A percentile compares a stretch with the other conserved stretches of the same genome.
Conservation (phyloP, 2,329 filamentous ascomycete species). For the Diaporthe nobilis region DNA sequence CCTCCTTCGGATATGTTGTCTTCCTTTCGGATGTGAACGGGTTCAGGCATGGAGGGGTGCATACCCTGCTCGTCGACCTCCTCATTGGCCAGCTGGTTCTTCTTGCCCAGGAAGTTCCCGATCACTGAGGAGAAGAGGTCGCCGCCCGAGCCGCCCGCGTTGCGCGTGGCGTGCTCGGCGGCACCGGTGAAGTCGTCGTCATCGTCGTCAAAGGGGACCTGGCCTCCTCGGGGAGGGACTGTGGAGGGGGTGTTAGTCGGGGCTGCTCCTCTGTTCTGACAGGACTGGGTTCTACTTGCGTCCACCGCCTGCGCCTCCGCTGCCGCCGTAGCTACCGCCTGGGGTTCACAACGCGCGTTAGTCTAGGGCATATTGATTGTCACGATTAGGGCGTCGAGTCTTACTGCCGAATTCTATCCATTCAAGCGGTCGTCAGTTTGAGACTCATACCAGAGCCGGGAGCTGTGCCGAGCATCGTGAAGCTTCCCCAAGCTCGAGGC, state of each 20-base stretch:
- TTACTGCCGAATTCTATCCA: constrained; percentile 40
- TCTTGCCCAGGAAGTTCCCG: constrained; percentile 63
- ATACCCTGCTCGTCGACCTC: constrained; percentile 65
- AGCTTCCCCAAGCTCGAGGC: constrained; percentile 29
- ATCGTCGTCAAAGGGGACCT: constrained; percentile 52
- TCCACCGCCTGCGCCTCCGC: constrained; percentile 14
- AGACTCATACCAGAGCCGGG: not conserved
- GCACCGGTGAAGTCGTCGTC: constrained; percentile 64
- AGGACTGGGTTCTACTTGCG: constrained; percentile 44
- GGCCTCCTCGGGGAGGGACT: constrained; percentile 46
- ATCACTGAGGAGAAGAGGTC: constrained; percentile 66
- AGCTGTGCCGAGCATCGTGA: constrained; percentile 8
- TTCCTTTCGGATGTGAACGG: not conserved
- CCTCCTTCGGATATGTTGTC: not conserved
- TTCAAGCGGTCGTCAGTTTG: not conserved
- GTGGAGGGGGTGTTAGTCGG: constrained; percentile 14
- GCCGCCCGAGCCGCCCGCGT: constrained; percentile 63
- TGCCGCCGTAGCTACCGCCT: constrained; percentile 40
- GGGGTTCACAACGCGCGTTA: not conserved
- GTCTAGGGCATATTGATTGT: not conserved
- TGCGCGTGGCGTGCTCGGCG: constrained; percentile 62
- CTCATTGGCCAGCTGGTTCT: constrained; percentile 61
- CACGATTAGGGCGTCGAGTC: not conserved
- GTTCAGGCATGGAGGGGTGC: constrained; percentile 36
- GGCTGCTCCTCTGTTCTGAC: not conserved